A percentile compares a stretch with the other conserved stretches of the same genome.
These are phyloP conservation scores for Datisca glomerata DNA, from an alignment of 306 rosid species.

Conservation along the genomic window DNA sequence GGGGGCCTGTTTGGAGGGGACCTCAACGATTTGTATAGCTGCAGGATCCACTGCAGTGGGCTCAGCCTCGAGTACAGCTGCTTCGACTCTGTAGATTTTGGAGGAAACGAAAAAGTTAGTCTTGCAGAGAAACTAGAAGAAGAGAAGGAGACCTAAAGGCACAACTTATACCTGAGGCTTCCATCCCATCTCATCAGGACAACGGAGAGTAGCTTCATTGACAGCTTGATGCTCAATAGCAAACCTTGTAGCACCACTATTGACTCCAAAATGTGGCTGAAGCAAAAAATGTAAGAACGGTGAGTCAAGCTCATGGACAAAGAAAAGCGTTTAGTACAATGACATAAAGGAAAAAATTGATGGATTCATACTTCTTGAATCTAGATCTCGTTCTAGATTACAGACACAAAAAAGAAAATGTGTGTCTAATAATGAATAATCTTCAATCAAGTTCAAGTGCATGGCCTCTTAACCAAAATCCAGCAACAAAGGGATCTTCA, in stretches of 20 bases:
- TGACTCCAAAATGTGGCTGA: constrained; percentile 92
- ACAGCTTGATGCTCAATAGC: constrained; percentile 89
- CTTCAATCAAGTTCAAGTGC: too few relatives aligned
- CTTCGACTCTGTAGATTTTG: constrained; percentile 28
- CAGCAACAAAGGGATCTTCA: too few relatives aligned
- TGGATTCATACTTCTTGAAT: too few relatives aligned
- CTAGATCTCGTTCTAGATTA: too few relatives aligned
- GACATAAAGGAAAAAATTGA: too few relatives aligned
- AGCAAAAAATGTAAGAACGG: too few relatives aligned
- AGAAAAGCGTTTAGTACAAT: too few relatives aligned
- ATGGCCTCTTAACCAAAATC: too few relatives aligned
- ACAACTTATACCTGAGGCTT: constrained; percentile 97
- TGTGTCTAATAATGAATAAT: too few relatives aligned
- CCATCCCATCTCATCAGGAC: constrained; percentile 99
- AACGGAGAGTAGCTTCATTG: constrained; percentile 89
- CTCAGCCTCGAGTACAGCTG: constrained; percentile 4
- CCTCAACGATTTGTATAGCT: constrained; percentile 19
- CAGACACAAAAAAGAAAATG: too few relatives aligned
- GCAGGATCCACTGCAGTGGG: constrained; percentile 13
- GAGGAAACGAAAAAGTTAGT: constrained; percentile 23
- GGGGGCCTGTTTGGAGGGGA: constrained; percentile 25
- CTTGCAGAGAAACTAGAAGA: constrained; percentile 24
- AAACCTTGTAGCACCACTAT: constrained; percentile 85
- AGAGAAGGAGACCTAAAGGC: too few relatives aligned
- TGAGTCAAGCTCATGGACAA: too few relatives aligned